Percentiles rank a stretch among this genome's conserved stretches.
Conservation (phyloP, 192 early-diverging fungal species). For the Coemansia sp. region DNA sequence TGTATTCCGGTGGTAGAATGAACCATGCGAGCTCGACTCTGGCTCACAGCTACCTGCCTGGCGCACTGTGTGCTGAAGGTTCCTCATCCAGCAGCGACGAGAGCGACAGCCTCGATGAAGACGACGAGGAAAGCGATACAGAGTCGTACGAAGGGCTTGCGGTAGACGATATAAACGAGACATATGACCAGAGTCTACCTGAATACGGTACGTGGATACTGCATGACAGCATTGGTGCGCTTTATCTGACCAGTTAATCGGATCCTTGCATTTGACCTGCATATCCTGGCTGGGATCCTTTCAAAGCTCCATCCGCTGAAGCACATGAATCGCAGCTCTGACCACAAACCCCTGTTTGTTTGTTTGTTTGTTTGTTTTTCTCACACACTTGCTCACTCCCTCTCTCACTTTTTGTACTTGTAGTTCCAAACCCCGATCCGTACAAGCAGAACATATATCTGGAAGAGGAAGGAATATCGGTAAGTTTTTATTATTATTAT, state of each 20-base stretch:
- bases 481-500: slow-evolving; percentile 15
- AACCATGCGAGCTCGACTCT: slow-evolving; percentile 18
- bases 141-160: slow-evolving; percentile 53
- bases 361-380: slow-evolving; percentile 3
- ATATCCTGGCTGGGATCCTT: too few species aligned
- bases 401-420: not conserved
- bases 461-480: slow-evolving; percentile 69
- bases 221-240: not conserved
- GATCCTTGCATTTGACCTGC: too few species aligned
- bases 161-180: slow-evolving; percentile 55
- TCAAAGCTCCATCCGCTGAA: too few species aligned
- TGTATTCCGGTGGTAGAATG: slow-evolving; percentile 10
- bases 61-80: slow-evolving; percentile 27
- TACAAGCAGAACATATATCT: slow-evolving; percentile 58
- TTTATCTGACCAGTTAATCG: too few species aligned
- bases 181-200: slow-evolving; percentile 52
- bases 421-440: slow-evolving; percentile 43
- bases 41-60: slow-evolving; percentile 24
- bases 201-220: slow-evolving; percentile 34
- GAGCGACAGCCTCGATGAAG: slow-evolving; percentile 23
- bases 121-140: slow-evolving; percentile 29
- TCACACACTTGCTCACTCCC: too few species aligned
- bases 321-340: too few species aligned
- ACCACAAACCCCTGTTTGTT: not conserved
- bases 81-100: slow-evolving; percentile 17